Percentiles rank a stretch among this genome's conserved stretches.
Conservation (phyloP, 2,329 filamentous ascomycete genomes). For the Pseudofabraea citricarpa region DNA sequence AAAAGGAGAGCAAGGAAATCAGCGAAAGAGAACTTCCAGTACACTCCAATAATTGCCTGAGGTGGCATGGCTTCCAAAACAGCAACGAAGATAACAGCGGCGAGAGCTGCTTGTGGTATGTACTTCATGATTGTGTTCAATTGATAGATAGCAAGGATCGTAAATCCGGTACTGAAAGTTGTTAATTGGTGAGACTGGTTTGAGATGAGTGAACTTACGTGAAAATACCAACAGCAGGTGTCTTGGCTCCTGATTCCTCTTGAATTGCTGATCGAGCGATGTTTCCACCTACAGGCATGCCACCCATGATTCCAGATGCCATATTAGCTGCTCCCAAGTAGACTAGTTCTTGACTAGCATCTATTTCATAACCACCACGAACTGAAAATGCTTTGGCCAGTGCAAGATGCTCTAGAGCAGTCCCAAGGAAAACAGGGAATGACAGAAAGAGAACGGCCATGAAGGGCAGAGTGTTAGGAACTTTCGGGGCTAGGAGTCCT, state of each 20-base stretch:
- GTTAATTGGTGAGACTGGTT: constrained; percentile 57
- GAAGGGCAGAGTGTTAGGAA: constrained; percentile 43
- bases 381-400: constrained; percentile 59
- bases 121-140: constrained; percentile 48
- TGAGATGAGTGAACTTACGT: constrained; percentile 53
- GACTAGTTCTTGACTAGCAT: constrained; percentile 60
- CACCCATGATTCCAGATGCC: constrained; percentile 59
- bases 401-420: constrained; percentile 53
- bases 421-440: constrained; percentile 50
- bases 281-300: constrained; percentile 58
- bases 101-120: constrained; percentile 59
- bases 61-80: constrained; percentile 12
- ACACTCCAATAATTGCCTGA: constrained; percentile 39
- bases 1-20: constrained; percentile 61
- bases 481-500: constrained; percentile 45
- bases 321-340: constrained; percentile 59
- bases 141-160: background rate
- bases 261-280: constrained; percentile 66
- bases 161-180: background rate
- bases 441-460: constrained; percentile 46
- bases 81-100: constrained; percentile 48
- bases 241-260: constrained; percentile 56
- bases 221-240: constrained; percentile 53
- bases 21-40: constrained; percentile 60
- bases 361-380: constrained; percentile 56